Evolutionary conservation across 352 stramenopile species (phyloP).

Genomic region (Phytopythium cucurbitacearum): DNA sequence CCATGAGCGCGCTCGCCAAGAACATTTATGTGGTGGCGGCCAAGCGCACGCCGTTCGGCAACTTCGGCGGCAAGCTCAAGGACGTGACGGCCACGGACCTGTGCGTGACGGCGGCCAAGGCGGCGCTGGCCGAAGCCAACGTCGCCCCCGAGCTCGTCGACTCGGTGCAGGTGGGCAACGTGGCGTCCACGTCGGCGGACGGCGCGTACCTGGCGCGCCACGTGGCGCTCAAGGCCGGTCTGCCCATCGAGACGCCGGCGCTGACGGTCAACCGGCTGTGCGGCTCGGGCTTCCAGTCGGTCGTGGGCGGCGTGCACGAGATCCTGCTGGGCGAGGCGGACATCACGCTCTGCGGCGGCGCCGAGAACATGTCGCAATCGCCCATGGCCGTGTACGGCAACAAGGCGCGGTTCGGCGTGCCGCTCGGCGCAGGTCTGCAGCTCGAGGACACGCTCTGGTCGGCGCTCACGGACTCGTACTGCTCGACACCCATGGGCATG

Average conservation of each 20-base stretch:
- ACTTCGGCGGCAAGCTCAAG: conserved; percentile 94
- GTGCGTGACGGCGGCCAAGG: conserved; percentile 81
- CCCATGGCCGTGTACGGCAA: conserved; percentile 92
- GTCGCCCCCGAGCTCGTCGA: conserved; percentile 90
- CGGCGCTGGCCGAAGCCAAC: conserved; percentile 65
- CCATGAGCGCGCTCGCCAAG: conserved; percentile 50
- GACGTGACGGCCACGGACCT: conserved; percentile 90
- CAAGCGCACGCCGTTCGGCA: conserved; percentile 95
- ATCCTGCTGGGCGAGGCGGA: conserved; percentile 89
- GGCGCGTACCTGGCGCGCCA: conserved; percentile 94
- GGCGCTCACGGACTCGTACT: conserved; percentile 94
- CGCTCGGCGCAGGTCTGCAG: conserved; percentile 90
- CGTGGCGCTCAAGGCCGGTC: conserved; percentile 89
- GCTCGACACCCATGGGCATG: conserved; percentile 96
- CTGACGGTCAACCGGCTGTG: conserved; percentile 98
- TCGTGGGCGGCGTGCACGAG: conserved; percentile 90
- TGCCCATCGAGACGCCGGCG: conserved; percentile 87
- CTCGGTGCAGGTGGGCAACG: conserved; percentile 95
- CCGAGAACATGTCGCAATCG: conserved; percentile 96
- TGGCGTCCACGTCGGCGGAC: conserved; percentile 93
- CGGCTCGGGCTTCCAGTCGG: conserved; percentile 96
- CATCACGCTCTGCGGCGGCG: conserved; percentile 88
- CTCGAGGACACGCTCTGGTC: conserved; percentile 96
- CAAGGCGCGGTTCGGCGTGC: conserved; percentile 90
- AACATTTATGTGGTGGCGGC: conserved; percentile 95